These are phyloP conservation scores for Saccharomyces hybrid DNA, from an alignment of 1,139 yeast genomes.

Conservation along the genomic window DNA sequence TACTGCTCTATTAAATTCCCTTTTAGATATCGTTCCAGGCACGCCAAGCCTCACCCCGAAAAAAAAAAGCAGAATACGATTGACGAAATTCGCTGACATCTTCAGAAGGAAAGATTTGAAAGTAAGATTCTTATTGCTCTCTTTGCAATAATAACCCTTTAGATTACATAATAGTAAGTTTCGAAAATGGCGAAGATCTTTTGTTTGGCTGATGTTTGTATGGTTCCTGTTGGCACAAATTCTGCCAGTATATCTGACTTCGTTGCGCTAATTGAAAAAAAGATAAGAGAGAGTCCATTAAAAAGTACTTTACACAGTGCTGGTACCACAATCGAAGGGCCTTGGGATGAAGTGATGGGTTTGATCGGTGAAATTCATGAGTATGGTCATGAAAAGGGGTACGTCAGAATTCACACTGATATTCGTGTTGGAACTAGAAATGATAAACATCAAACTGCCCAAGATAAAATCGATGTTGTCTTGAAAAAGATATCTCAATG, in stretches of 20 bases:
- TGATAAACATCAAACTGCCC: constrained; percentile 59
- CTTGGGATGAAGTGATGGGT: constrained; percentile 81
- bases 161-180: neutral
- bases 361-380: constrained; percentile 76
- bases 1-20: no score
- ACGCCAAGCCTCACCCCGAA: no score
- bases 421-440: constrained; percentile 74
- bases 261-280: constrained; percentile 58
- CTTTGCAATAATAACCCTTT: neutral
- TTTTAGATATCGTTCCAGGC: no score
- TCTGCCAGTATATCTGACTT: constrained; percentile 74
- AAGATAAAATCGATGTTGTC: constrained; percentile 58
- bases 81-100: no score
- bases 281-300: constrained; percentile 54
- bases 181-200: constrained; percentile 42
- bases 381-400: constrained; percentile 58
- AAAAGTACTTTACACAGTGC: constrained; percentile 75
- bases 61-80: no score
- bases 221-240: constrained; percentile 78
- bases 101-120: neutral
- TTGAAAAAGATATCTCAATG: constrained; percentile 28
- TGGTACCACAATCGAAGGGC: constrained; percentile 84
- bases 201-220: constrained; percentile 75
- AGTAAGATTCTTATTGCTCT: neutral
- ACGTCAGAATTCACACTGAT: constrained; percentile 73